A percentile compares a stretch with the other conserved stretches of the same genome.
Evolutionary conservation across 2,329 filamentous ascomycete genomes (phyloP).

Genomic region (Neofusicoccum sp.): DNA sequence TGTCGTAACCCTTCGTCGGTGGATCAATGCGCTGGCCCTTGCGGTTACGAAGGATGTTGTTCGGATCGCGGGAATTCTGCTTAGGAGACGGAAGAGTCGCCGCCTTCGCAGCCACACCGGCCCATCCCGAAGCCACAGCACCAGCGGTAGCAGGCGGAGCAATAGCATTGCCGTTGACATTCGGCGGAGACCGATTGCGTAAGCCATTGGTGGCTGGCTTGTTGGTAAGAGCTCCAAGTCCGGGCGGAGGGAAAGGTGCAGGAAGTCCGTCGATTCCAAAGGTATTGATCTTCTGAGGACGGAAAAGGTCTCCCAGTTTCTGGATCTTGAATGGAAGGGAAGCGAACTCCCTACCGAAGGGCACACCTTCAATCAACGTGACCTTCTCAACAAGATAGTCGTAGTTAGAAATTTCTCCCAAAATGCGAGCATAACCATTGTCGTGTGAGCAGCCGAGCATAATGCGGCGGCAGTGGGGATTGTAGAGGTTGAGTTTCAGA

Average conservation of each 20-base stretch:
- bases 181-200: neutral
- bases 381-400: conserved; percentile 47
- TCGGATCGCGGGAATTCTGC: conserved; percentile 7
- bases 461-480: conserved; percentile 61
- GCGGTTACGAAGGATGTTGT: conserved; percentile 53
- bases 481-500: conserved; percentile 55
- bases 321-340: conserved; percentile 50
- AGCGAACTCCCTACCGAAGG: conserved; percentile 55
- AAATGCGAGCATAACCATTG: conserved; percentile 52
- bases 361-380: conserved; percentile 56
- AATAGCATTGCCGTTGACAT: neutral
- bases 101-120: conserved; percentile 16
- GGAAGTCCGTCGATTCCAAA: conserved; percentile 11
- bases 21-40: conserved; percentile 59
- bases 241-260: conserved; percentile 8
- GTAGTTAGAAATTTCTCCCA: conserved; percentile 51
- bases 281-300: conserved; percentile 49
- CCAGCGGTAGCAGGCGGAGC: neutral
- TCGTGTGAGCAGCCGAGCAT: conserved; percentile 60
- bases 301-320: conserved; percentile 55
- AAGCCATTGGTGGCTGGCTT: neutral
- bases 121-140: conserved; percentile 17
- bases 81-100: conserved; percentile 11
- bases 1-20: conserved; percentile 49
- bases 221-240: neutral